phyloP scores from a whole-genome alignment of 1,284 basidiomycete species.

The Trametes versicolor region DNA sequence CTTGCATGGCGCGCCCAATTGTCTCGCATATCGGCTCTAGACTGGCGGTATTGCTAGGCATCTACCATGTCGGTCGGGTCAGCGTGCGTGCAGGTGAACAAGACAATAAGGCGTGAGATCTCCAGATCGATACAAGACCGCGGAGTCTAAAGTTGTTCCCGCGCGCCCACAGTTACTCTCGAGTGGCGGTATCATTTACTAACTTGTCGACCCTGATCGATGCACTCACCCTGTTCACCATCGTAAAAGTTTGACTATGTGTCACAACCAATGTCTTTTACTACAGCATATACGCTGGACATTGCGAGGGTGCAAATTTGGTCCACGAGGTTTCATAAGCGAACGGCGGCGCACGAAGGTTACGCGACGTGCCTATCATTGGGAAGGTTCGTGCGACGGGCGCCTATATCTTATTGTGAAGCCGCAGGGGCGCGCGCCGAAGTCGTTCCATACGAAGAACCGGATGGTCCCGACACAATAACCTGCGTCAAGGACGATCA shows the following conservation, averaged over 20 bases:
- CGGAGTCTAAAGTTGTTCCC: conserved; percentile 28
- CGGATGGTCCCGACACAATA: conserved; percentile 29
- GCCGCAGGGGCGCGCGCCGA: conserved; percentile 13
- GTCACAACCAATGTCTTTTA: background rate
- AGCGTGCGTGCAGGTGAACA: conserved; percentile 24
- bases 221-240: background rate
- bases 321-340: background rate
- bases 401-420: conserved; percentile 32
- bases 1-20: conserved; percentile 34
- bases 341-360: conserved; percentile 12
- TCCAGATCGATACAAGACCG: conserved; percentile 31
- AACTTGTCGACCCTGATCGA: background rate
- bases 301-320: background rate
- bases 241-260: background rate
- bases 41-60: conserved; percentile 24
- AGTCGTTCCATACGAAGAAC: conserved; percentile 19
- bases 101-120: conserved; percentile 40
- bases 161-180: conserved; percentile 8
- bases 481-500: conserved; percentile 13
- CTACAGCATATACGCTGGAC: background rate
- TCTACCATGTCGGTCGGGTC: conserved; percentile 21
- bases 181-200: background rate
- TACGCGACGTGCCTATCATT: conserved; percentile 21
- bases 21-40: conserved; percentile 30
- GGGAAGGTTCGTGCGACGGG: conserved; percentile 9